Percentiles rank a stretch among this genome's conserved stretches.
Conservation (phyloP, 495 filamentous ascomycete species). For the Talaromyces ruber region DNA sequence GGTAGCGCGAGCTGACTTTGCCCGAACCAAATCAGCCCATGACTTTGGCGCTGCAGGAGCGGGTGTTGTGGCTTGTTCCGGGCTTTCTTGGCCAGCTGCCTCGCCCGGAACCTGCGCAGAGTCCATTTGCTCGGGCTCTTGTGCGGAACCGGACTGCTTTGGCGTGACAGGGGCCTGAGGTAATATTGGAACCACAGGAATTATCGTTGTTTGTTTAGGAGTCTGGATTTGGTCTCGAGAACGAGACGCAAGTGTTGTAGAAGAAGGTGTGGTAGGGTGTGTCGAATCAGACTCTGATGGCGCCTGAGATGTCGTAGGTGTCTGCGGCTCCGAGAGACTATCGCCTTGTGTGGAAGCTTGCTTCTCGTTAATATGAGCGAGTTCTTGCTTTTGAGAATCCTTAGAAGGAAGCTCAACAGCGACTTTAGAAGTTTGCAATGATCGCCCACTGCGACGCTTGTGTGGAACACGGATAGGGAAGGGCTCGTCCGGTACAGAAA, state of each 20-base stretch:
- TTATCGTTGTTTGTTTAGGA: slow-evolving; percentile 35
- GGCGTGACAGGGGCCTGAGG: slow-evolving; percentile 44
- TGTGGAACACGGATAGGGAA: slow-evolving; percentile 51
- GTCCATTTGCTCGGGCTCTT: slow-evolving; percentile 12
- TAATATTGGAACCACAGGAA: slow-evolving; percentile 61
- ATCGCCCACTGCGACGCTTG: slow-evolving; percentile 31
- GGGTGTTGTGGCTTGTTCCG: slow-evolving; percentile 25
- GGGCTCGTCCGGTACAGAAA: slow-evolving; percentile 56
- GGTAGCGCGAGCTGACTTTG: slow-evolving; percentile 28
- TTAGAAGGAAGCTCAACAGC: slow-evolving; percentile 43
- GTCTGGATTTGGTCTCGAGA: slow-evolving; percentile 27
- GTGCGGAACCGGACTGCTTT: slow-evolving; percentile 21
- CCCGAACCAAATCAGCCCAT: slow-evolving; percentile 69
- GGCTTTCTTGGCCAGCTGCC: slow-evolving; percentile 11
- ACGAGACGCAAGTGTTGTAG: slow-evolving; percentile 26
- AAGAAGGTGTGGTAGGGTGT: slow-evolving; percentile 64
- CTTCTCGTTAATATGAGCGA: slow-evolving; percentile 6
- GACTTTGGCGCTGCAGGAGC: slow-evolving; percentile 50
- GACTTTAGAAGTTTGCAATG: slow-evolving; percentile 22
- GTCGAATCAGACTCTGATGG: slow-evolving; percentile 59
- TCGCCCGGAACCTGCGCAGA: slow-evolving; percentile 9
- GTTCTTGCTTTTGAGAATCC: slow-evolving; percentile 17
- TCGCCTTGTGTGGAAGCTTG: slow-evolving; percentile 15
- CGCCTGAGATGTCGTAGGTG: slow-evolving; percentile 56
- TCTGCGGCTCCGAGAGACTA: slow-evolving; percentile 48